A percentile compares a stretch with the other conserved stretches of the same genome.
These are phyloP conservation scores for Anisogramma anomala DNA, from an alignment of 2,329 filamentous ascomycete species.

Conservation along the genomic window DNA sequence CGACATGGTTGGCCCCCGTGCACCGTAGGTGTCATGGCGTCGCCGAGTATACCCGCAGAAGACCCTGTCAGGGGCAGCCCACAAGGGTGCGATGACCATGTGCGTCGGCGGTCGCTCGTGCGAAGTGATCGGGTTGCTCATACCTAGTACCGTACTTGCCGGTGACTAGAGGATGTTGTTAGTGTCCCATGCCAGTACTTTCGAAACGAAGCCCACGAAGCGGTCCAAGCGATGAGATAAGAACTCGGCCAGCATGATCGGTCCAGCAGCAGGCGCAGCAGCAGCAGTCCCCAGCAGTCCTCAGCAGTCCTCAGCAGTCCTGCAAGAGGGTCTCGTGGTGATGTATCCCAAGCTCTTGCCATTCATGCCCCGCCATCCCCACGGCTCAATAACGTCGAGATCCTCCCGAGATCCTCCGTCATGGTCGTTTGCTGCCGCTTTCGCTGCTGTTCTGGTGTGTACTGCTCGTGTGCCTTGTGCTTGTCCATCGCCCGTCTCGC, in stretches of 20 bases:
- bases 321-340: background rate
- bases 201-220: background rate
- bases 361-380: background rate
- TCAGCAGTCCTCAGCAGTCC: no score
- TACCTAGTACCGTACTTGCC: conserved; percentile 98
- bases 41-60: background rate
- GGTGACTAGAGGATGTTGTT: conserved; percentile 64
- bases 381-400: background rate
- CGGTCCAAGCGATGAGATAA: background rate
- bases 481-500: conserved; percentile 10
- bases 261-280: background rate
- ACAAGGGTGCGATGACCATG: background rate
- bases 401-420: background rate
- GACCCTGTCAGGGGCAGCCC: background rate
- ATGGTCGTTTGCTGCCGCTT: background rate
- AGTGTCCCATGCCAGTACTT: conserved; percentile 1
- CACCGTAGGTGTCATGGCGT: background rate
- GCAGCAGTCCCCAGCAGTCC: no score
- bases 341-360: background rate
- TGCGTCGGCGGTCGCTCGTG: background rate
- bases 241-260: background rate
- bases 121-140: conserved; percentile 28
- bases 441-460: background rate
- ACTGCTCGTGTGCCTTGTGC: conserved; percentile 3
- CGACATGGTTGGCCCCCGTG: background rate